Conservation (phyloP, 2,329 filamentous ascomycete genomes). For the Colletotrichum eleusines region DNA sequence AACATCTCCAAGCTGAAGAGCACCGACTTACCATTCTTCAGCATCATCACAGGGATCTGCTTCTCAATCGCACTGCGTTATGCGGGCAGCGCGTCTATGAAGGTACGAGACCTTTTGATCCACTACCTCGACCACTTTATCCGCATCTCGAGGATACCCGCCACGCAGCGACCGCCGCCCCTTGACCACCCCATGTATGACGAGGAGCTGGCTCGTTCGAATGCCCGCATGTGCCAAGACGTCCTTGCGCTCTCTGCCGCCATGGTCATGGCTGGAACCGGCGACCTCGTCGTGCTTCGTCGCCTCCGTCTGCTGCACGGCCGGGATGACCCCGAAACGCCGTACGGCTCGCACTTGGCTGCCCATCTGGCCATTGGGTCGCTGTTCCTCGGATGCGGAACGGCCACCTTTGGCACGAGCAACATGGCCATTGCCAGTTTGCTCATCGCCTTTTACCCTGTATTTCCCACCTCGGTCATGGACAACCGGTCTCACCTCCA, state of each 20-base stretch:
- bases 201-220: conserved; percentile 83
- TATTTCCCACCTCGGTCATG: conserved; percentile 89
- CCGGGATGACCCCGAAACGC: conserved; percentile 83
- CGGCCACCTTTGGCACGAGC: conserved; percentile 89
- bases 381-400: conserved; percentile 92
- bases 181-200: conserved; percentile 72
- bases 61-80: conserved; percentile 82
- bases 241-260: conserved; percentile 84
- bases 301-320: conserved; percentile 90
- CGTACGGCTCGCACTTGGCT: conserved; percentile 94
- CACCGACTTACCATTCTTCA: conserved; percentile 90
- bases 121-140: conserved; percentile 90
- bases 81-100: conserved; percentile 76
- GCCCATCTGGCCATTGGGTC: conserved; percentile 92
- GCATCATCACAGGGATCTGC: conserved; percentile 89
- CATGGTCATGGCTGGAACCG: conserved; percentile 95
- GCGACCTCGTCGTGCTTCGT: conserved; percentile 87
- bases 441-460: conserved; percentile 91
- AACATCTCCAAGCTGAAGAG: conserved; percentile 75
- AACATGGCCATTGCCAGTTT: conserved; percentile 88
- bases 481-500: conserved; percentile 96
- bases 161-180: conserved; percentile 45
- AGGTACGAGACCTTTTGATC: conserved; percentile 84
- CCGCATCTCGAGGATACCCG: conserved; percentile 74
- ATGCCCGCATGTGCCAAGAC: conserved; percentile 92